phyloP scores from a whole-genome alignment of 768 basidiomycete species.

The Basidioascus undulatus region DNA sequence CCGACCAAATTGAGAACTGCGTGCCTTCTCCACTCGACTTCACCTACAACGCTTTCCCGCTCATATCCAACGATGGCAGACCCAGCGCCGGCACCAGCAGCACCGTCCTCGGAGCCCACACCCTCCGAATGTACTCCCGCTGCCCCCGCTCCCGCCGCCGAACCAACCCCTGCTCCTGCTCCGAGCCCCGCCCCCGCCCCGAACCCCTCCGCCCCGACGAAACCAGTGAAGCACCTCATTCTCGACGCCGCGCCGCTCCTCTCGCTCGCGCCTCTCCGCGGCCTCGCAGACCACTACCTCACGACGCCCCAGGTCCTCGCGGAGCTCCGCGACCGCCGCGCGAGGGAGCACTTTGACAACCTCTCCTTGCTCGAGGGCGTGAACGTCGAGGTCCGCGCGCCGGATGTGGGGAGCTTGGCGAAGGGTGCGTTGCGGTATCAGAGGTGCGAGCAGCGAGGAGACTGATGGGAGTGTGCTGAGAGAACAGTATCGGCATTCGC shows the following conservation, averaged over 20 bases:
- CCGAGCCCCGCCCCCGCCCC: no score
- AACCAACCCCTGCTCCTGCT: no score
- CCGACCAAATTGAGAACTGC: no score
- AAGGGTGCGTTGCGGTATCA: constrained; percentile 31
- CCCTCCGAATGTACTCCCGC: no score
- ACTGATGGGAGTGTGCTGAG: neutral
- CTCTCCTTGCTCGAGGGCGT: constrained; percentile 54
- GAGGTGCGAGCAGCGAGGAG: no score
- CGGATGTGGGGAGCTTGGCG: constrained; percentile 30
- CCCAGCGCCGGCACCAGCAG: no score
- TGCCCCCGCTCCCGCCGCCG: no score
- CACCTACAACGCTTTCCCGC: no score
- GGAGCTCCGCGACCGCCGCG: constrained; percentile 70
- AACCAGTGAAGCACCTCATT: constrained; percentile 56
- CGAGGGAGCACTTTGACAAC: constrained; percentile 61
- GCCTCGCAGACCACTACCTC: constrained; percentile 58
- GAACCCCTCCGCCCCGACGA: no score
- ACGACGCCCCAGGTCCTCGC: constrained; percentile 75
- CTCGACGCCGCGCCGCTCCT: constrained; percentile 86
- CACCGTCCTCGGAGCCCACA: no score
- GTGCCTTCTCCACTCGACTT: no score
- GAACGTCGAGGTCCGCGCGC: constrained; percentile 40
- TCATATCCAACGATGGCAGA: no score
- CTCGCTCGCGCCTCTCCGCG: constrained; percentile 67
- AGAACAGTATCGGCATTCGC: constrained; percentile 59